Conservation (phyloP, 768 basidiomycete genomes). For the Auriscalpium vulgare region DNA sequence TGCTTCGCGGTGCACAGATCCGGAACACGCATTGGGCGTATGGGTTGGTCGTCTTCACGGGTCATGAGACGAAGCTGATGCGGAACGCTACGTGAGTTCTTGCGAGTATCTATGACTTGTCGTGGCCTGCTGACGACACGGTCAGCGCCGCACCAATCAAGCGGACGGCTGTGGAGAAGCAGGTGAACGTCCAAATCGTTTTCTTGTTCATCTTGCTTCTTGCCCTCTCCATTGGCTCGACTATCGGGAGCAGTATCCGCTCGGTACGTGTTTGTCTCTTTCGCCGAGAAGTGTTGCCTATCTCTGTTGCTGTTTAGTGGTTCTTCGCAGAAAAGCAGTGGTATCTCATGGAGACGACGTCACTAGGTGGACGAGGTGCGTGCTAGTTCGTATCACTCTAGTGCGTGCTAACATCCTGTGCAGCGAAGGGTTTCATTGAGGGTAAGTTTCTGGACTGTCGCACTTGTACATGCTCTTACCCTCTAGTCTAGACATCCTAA, state of each 20-base stretch:
- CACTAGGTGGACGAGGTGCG: conserved; percentile 56
- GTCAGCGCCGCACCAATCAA: conserved; percentile 91
- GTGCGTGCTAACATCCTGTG: conserved; percentile 1
- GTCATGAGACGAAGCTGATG: conserved; percentile 98
- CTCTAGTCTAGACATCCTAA: conserved; percentile 69
- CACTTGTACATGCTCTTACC: not conserved
- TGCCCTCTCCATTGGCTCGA: conserved; percentile 82
- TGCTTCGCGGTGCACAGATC: conserved; percentile 90
- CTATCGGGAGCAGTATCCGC: conserved; percentile 86
- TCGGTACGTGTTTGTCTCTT: conserved; percentile 35
- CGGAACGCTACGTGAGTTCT: conserved; percentile 86
- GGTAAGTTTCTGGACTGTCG: conserved; percentile 32
- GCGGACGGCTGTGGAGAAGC: conserved; percentile 88
- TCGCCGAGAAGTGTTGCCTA: not conserved
- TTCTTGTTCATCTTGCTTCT: conserved; percentile 88
- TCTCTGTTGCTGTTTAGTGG: conserved; percentile 41
- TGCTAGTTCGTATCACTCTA: not conserved
- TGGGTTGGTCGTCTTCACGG: conserved; percentile 88
- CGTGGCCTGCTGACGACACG: not conserved
- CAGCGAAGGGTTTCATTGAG: conserved; percentile 78
- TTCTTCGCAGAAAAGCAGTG: conserved; percentile 82
- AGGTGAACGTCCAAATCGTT: conserved; percentile 94
- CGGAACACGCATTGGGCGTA: conserved; percentile 97
- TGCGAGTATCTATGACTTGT: not conserved
- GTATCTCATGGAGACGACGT: conserved; percentile 70